Evolutionary conservation across 2,329 filamentous ascomycete species (phyloP).

Genomic region (Microsporum audouinii): DNA sequence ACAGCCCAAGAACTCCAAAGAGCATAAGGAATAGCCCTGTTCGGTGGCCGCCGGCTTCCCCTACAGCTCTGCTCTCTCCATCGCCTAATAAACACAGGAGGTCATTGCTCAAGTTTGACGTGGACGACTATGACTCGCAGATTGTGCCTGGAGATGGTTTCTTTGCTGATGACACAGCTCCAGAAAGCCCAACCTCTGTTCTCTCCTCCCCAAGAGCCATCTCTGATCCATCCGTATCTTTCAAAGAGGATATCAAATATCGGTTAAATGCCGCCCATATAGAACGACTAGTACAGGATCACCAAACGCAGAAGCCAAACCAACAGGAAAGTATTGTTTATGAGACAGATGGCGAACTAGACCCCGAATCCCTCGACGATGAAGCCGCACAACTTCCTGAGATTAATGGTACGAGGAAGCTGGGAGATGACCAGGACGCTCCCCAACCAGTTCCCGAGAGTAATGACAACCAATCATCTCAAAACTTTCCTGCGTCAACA

Average conservation of each 20-base stretch:
- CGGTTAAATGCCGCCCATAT: not conserved
- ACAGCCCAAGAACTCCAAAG: not conserved
- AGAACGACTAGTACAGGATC: not conserved
- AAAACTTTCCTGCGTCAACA: not conserved
- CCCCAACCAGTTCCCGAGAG: not conserved
- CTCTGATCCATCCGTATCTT: not conserved
- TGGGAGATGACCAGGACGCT: not conserved
- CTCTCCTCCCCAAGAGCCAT: not conserved
- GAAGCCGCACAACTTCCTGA: conserved; percentile 10
- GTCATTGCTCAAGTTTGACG: not conserved
- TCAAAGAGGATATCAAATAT: not conserved
- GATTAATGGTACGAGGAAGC: not conserved
- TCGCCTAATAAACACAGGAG: not conserved
- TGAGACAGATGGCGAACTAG: conserved; percentile 33
- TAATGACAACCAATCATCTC: not conserved
- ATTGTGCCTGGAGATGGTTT: not conserved
- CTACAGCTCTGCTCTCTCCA: not conserved
- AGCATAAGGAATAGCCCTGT: not conserved
- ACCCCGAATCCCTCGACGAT: conserved; percentile 24
- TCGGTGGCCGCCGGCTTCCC: not conserved
- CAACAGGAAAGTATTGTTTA: conserved; percentile 24
- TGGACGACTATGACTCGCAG: not conserved
- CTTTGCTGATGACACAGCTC: not conserved
- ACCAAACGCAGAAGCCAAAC: not conserved
- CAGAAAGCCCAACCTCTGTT: not conserved